Conservation (phyloP, 768 basidiomycete species). For the Trametes cinnabarina region DNA sequence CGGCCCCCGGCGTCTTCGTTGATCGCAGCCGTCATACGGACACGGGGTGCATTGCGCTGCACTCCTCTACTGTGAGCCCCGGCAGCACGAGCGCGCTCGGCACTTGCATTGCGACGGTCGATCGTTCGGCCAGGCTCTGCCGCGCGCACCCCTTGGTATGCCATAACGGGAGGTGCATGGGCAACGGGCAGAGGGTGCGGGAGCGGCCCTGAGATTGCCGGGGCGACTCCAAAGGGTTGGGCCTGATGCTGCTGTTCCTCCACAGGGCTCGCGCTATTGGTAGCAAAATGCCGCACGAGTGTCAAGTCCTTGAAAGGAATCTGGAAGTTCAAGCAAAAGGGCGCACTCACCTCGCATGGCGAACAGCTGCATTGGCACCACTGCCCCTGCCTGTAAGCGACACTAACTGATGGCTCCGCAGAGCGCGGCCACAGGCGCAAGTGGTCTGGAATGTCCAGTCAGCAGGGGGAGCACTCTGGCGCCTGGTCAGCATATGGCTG, state of each 20-base stretch:
- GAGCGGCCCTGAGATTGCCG: background rate
- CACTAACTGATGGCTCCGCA: background rate
- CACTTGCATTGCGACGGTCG: background rate
- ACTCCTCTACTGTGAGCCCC: too few relatives aligned
- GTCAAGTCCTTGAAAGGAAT: too few relatives aligned
- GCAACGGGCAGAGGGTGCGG: background rate
- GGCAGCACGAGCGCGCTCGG: background rate
- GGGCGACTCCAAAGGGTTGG: background rate
- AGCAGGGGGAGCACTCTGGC: background rate
- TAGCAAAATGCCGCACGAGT: too few relatives aligned
- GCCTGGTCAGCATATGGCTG: background rate
- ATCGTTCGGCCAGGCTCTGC: background rate
- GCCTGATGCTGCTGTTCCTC: background rate
- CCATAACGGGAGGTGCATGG: background rate
- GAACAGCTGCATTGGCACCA: background rate
- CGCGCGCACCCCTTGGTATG: background rate
- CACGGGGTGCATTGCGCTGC: too few relatives aligned
- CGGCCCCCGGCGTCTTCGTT: too few relatives aligned
- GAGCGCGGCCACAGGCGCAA: background rate
- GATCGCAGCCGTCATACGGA: too few relatives aligned
- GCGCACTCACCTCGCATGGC: background rate
- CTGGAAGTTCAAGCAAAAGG: background rate
- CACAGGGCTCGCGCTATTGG: background rate
- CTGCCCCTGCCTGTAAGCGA: background rate
- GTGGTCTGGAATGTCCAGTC: background rate